Evolutionary conservation across 2,329 filamentous ascomycete genomes (phyloP).

Genomic region (Sporothrix brasiliensis): DNA sequence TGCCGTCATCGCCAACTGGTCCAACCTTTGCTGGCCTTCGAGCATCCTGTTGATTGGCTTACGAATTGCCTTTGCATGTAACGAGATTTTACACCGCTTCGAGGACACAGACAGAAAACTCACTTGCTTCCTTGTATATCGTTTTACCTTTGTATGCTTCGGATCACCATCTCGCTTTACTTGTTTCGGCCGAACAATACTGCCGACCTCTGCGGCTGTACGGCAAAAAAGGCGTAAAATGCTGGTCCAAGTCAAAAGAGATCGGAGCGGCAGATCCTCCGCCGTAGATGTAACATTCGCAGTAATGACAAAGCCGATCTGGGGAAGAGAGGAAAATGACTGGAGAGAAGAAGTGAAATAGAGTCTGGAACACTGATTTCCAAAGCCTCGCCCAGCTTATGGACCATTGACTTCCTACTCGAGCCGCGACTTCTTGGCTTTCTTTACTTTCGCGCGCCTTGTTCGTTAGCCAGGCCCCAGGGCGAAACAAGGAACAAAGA

Average conservation of each 20-base stretch:
- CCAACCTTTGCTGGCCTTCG: not conserved
- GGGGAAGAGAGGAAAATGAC: not conserved
- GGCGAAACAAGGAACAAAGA: constrained; percentile 6
- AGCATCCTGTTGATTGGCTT: not conserved
- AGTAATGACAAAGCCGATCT: not conserved
- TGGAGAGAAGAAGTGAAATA: not conserved
- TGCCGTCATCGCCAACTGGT: not conserved
- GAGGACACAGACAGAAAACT: no score
- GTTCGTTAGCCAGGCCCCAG: constrained; percentile 14
- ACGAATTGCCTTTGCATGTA: not conserved
- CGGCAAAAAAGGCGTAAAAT: not conserved
- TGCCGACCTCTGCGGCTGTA: not conserved
- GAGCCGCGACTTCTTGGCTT: no score
- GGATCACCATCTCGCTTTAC: not conserved
- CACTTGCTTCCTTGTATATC: not conserved
- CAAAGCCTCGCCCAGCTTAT: not conserved
- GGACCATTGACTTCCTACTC: not conserved
- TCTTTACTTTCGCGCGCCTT: not conserved
- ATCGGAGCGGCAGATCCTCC: not conserved
- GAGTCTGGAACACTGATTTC: not conserved
- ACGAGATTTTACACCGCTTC: not conserved
- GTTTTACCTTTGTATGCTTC: not conserved
- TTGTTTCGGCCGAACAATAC: not conserved
- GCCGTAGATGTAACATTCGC: not conserved
- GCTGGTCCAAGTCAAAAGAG: not conserved